Evolutionary conservation across 305 asterid genomes (phyloP), one percentile per base, ranked within the genome.

Genomic region (Ruellia speciosa): DNA sequence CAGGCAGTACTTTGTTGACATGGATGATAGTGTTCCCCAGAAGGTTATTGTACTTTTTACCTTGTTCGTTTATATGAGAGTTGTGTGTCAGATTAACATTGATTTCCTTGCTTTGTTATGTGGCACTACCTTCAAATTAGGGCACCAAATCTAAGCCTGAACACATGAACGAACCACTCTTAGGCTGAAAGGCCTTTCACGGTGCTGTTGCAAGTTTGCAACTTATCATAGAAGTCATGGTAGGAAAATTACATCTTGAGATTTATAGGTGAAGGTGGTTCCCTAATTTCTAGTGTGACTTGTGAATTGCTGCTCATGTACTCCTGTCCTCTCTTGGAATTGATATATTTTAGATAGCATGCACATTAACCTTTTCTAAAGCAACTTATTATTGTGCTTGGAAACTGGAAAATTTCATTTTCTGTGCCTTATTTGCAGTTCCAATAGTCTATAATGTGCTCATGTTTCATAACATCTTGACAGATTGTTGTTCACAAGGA

Each of bases 1-100:
- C 90, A 92, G 98, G 90, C 99, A 92, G 77, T 88, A 88, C 66
- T 92, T 92, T 68, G 94, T 92, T 18, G 79, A 92, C 76, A 75
- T 75, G 90, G 94, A 88, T 64, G 98, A 92, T 69, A 81, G 82
- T 20, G 94, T 92, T 47, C 93, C 98, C 59, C 94, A 86, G 66
- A 92, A 85, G 96, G 98, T 92, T 66, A 62, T 72, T 53, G 43
- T 67, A 52, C 49, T 56, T 5, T 52, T 60, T 55, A 18, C 41
- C 65, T 52, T 46, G 41, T 55, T 57, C 58, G 63, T 48, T 37
- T 10, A 7, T 37, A 54, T 47, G 64, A 28, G 49, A 24, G 59
- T 58, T 59, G 33, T 67, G 61, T 65, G 24, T 56, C 50, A 33
- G 15, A 43, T 43, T 43, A 10, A 11, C 48, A 43, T 43, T 43